A percentile compares a stretch with the other conserved stretches of the same genome.
Evolutionary conservation across 768 basidiomycete genomes (phyloP).

Genomic region (Galerina marginata): DNA sequence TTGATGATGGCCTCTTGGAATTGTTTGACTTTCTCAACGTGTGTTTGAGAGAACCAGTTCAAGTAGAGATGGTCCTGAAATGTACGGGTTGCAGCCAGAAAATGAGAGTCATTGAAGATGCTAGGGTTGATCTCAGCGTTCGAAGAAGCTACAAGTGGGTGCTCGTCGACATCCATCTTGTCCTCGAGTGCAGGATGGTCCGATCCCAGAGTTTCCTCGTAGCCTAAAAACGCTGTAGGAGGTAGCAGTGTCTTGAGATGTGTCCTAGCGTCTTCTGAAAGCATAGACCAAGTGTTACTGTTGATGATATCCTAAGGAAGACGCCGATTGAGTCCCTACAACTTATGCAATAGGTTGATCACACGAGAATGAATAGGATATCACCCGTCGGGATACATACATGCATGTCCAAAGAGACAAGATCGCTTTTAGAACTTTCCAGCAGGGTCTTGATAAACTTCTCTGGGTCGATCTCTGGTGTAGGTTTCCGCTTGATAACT

Average conservation of each 20-base stretch:
- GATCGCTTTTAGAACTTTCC: slow-evolving; percentile 51
- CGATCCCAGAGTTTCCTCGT: slow-evolving; percentile 33
- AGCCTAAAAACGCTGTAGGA: slow-evolving; percentile 48
- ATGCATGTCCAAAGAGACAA: slow-evolving; percentile 54
- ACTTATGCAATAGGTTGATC: slow-evolving; percentile 4
- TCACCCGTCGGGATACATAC: slow-evolving; percentile 40
- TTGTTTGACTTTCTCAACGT: slow-evolving; percentile 44
- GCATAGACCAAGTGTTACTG: slow-evolving; percentile 46
- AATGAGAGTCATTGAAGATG: slow-evolving; percentile 57
- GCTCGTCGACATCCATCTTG: slow-evolving; percentile 16
- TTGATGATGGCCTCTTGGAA: slow-evolving; percentile 48
- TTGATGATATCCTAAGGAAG: slow-evolving; percentile 54
- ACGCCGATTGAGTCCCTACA: slow-evolving; percentile 31
- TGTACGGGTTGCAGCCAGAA: slow-evolving; percentile 58
- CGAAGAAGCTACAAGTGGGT: neutral
- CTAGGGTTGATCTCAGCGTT: slow-evolving; percentile 35
- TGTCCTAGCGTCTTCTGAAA: slow-evolving; percentile 46
- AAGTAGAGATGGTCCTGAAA: slow-evolving; percentile 66
- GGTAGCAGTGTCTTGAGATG: slow-evolving; percentile 48
- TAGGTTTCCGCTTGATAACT: slow-evolving; percentile 32
- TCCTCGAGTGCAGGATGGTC: slow-evolving; percentile 42
- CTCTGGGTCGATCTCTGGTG: slow-evolving; percentile 34
- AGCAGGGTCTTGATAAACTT: slow-evolving; percentile 46
- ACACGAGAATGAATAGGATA: slow-evolving; percentile 10
- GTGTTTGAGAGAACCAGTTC: slow-evolving; percentile 52